Base-by-base conservation (phyloP, 768 basidiomycete genomes). In the Trametes cubensis region DNA sequence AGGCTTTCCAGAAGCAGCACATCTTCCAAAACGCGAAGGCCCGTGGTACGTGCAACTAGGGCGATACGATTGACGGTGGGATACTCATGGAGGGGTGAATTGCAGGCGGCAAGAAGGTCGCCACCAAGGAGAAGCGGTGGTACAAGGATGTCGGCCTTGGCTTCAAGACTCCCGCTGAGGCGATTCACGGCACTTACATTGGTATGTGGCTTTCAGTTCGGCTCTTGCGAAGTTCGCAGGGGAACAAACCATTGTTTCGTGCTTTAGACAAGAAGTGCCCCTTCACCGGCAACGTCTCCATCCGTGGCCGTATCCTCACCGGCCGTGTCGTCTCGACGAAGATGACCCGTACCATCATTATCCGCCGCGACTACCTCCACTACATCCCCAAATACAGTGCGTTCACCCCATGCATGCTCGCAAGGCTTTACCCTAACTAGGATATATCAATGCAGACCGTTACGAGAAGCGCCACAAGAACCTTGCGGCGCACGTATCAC, bases 401-500 rank as follows among this genome's bases (percentile, higher is more conserved):
- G 92, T 85, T n/a, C 44, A 28, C 15, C 10, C 28, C 47, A 45
- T 40, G 23, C 26, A 34, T 28, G 21, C 26, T n/a, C 38, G 18
- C 34, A 14, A 30, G 26, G 23, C n/a, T 50, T 34, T 53, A 26
- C 52, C 21, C 39, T 55, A 14, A 66, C 52, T 34, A 10, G 10
- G 30, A 34, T 25, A 6, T 42, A 57, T 21, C 6, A 26, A 38
- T 46, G 8, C 68, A 94, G 92, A 95, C 83, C 94, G 96, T 82
- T 98, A 98, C 78, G 96, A 95, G 79, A 95, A 95, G 80, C 82
- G 96, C 72, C 97, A 99, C 84, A 97, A 96, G 83, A 99, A 99
- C 83, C 77, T 99, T 74, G 94, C 96, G 46, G 97, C 86, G 49
- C 97, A 99, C 76, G 87, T 92, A 74, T 98, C 96, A 25, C 97